Base-by-base conservation (phyloP, 1,139 yeast genomes). In the Kluyveromyces marxianus region DNA sequence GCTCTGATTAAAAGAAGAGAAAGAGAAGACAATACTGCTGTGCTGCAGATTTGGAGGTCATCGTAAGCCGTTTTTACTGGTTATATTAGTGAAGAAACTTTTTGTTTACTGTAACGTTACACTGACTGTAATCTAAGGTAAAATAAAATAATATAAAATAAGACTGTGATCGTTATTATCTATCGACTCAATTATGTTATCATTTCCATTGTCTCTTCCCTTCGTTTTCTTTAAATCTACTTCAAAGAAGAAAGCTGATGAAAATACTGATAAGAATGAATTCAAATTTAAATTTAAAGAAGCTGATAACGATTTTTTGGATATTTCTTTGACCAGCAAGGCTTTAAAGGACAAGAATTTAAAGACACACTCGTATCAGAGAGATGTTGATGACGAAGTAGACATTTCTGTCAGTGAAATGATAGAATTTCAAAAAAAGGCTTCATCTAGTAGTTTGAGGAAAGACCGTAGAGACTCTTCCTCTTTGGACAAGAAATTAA, bases 321-420 rank as follows among this genome's bases (percentile, higher is more conserved):
- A 40, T 31, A 40, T 40, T 7, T 25, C 33, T 25, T 10, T 40
- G 37, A 25, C 21, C 32, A 30, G 29, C 3, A 25, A 39, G 10
- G 21, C 28, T 21, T 21, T 25, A 5, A 40, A 26, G 4, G n/a
- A 27, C 10, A 29, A 21, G 26, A 25, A 25, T 6, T 10, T 7
- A 30, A 3, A 39, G 7, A 4, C 10, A 8, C 21, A 30, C 10
- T 24, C 10, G 3, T 14, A 21, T n/a, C 6, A 8, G 14, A 26
- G 32, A 26, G 32, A 5, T 6, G 21, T 5, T 6, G 34, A 37
- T 10, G 38, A 27, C 14, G 43, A 40, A 24, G 43, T 27, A 27
- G 43, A 40, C 25, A 10, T 40, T 27, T 40, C 43, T 4, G 38
- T 40, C 3, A 26, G 33, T 14, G 43, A 40, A 27, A 40, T 40